Base-by-base conservation (phyloP, 2,329 filamentous ascomycete species). In the Scedosporium apiospermum region DNA sequence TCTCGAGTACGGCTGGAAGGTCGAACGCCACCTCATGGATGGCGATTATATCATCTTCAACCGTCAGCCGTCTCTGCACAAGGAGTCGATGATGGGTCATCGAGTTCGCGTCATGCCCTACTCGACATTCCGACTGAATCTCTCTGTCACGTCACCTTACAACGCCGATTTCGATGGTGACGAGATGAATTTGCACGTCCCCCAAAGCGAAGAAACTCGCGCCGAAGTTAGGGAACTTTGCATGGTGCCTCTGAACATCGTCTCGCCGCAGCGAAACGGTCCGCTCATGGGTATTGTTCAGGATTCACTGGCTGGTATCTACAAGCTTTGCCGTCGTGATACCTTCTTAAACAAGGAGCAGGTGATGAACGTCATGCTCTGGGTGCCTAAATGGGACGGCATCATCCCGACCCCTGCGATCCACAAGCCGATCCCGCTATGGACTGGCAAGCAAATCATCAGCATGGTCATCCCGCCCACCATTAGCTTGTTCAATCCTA, bases 51-150 rank as follows among this genome's bases (percentile, higher is more conserved):
- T 99, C 77, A 93, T 99, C 71, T 99, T 99, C 86, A 99, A 99
- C 75, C 95, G 95, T 82, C 95, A 99, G 73, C 95, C 95, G 0
- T 99, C 95, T 42, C 82, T 99, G 71, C 95, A 99, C 82, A 99
- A 99, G 77, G 95, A 99, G 74, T 99, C 95, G 65, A 99, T 99
- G 95, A 99, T 99, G 96, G 95, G 91, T 75, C 95, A 99, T 77
- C 88, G 91, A 69, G 95, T 99, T 66, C 88, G 89, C 65, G 95
- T 99, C 65, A 98, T 99, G 93, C 95, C 95, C 3, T 99, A 96
- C 75, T 99, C 95, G 5, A 99, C 95, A 1, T 99, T 99, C 81
- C 88, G 95, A 66, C 84, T 99, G 57, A 99, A 99, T 71, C 77
- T 99, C 68, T 99, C 95, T 0, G 95, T 99, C 71, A 99, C 96